Evolutionary conservation across 106 monocot genomes (phyloP), one percentile per base, ranked within the genome.

Genomic region (Apostasia ramifera): DNA sequence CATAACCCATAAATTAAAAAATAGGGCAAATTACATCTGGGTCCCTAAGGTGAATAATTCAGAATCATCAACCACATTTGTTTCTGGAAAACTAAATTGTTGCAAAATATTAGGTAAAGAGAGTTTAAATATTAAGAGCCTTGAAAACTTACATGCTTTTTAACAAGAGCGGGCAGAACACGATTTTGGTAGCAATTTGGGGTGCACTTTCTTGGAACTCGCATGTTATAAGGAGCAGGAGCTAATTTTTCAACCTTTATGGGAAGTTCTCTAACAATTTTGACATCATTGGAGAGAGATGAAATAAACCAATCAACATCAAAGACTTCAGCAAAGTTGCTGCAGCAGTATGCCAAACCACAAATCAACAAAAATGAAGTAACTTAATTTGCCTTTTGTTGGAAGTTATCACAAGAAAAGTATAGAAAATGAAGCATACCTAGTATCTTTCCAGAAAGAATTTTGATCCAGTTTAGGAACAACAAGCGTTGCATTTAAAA

Each of bases 141-240:
- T 51, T 11, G 11, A 76, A 10, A 26, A 71, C 78, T 83, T 76
- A 87, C 94, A 80, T 87, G 89, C 57, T 85, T 94, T 77, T 90
- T 94, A 50, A 81, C 42, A 80, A 94, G 84, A 65, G 67, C 84
- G 50, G 94, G 94, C 59, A 90, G 74, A 62, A 94, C 94, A n/a
- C 94, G 79, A 70, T 73, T 94, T 70, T 85, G 60, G 64, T 94
- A 94, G 74, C 94, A 94, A 62, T 55, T 86, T 74, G 74, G 80
- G 63, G 80, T 90, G 66, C 94, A 94, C 57, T 94, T 94, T 64
- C 94, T 82, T 55, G 94, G 94, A 53, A 94, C 94, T 14, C 94
- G 84, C 90, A 87, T 90, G 39, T 63, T 84, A 76, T 86, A 82
- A 70, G 94, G 84, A 74, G 57, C 56, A 50, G 59, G 45, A 53